Base-by-base conservation (phyloP, 2,329 filamentous ascomycete genomes). In the Elsinoe necatrix region DNA sequence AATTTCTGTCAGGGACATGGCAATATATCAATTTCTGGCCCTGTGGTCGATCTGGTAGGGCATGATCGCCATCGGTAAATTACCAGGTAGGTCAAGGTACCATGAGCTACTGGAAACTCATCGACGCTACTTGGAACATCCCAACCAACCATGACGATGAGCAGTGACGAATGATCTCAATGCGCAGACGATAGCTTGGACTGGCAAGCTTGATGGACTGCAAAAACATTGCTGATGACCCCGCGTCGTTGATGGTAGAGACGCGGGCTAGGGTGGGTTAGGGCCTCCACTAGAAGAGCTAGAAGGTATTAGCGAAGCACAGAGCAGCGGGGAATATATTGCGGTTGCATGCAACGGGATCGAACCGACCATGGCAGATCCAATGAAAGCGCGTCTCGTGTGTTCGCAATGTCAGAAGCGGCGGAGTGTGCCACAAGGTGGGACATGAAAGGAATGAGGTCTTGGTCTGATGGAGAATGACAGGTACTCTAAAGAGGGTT, bases 11-110 rank as follows among this genome's bases (percentile, higher is more conserved):
- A 52, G 48, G 34, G 29, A 27, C 25, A 52, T 14, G 25, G 48
- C 48, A 23, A 52, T 52, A 52, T 52, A 52, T 52, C 16, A 39
- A 39, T 39, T 52, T 52, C n/a, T 52, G 48, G 34, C 34, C 29
- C 48, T 52, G 48, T 25, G 48, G 34, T 39, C 29, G 20, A 52
- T 34, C 48, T 52, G 48, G 48, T 23, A 52, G 48, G 48, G 48
- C 48, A 52, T 37, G 48, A 52, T 52, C 48, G 48, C 37, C 48
- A 52, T 27, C 11, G 4, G 29, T 21, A 52, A 52, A 31, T 21
- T 23, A 21, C 29, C n/a, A 6, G 48, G 48, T 35, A 37, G 48
- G 27, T 20, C 45, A 1, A 31, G 29, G 45, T 52, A 35, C 48
- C n/a, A 31, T 9, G n/a, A 37, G 31, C 48, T 35, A 52, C 48